Evolutionary conservation across 116 monocot species (phyloP), one percentile per base, ranked within the genome.

Genomic region (Trichopus zeylanicus): DNA sequence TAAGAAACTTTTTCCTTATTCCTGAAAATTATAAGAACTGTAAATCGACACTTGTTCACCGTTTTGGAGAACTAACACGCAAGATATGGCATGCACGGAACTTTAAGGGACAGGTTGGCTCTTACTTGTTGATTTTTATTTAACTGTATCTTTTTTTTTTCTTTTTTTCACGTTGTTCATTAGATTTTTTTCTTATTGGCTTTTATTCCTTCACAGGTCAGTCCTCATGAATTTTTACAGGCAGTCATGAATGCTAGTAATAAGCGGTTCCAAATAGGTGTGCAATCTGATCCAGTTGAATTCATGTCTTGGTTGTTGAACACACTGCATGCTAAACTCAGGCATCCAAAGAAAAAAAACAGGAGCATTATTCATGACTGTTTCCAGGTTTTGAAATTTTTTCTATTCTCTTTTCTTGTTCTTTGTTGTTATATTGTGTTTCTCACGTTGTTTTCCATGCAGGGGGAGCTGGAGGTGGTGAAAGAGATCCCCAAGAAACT

Each of bases 271-370:
- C 91, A 91, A 66, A 98, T 98, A 57, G 98, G 95, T 39, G 90
- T 74, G 46, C 90, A 95, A 29, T 95, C 95, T 18, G 95, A 95
- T 81, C 95, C 90, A 37, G 95, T 95, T 60, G 95, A 95, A 67
- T 98, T 98, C 51, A 91, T 98, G 78, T 98, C 98, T 51, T 98
- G 98, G 98, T 69, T 98, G 31, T 63, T 98, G 62, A 98, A 98
- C 62, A 98, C 88, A 18, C 55, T 98, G 42, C 91, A 98, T 75
- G 48, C 71, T 26, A 82, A 91, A 70, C 78, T 98, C 34, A 84
- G 60, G 29, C 71, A 74, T 64, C 71, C 83, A 34, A 97, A 88
- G 75, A 91, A 87, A 62, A 87, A 80, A 33, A 80, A 78, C 28
- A 72, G 58, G 56, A 88, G 71, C 75, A 85, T 98, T 29, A 88